phyloP scores from a whole-genome alignment of 2,329 filamentous ascomycete genomes.

The Scopulariopsis brevicaulis region DNA sequence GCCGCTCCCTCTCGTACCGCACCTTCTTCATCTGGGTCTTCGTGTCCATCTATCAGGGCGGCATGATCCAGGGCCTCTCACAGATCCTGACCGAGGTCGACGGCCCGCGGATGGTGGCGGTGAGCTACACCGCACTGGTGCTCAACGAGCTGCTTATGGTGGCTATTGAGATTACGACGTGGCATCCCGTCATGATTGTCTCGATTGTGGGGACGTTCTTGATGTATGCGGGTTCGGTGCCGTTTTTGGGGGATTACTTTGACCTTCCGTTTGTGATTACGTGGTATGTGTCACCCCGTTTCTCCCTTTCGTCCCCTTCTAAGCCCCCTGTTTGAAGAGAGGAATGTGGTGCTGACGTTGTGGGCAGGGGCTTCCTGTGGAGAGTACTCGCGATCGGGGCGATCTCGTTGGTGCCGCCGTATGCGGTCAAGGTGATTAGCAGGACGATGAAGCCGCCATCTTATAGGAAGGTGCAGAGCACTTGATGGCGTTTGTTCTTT shows the following conservation, averaged over 20 bases:
- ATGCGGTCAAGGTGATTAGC: slow-evolving; percentile 74
- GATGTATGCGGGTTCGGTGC: slow-evolving; percentile 71
- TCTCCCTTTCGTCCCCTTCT: neutral
- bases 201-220: slow-evolving; percentile 72
- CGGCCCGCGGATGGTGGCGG: slow-evolving; percentile 66
- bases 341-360: slow-evolving; percentile 9
- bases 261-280: slow-evolving; percentile 71
- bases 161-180: slow-evolving; percentile 89
- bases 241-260: slow-evolving; percentile 83
- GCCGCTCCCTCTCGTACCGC: slow-evolving; percentile 76
- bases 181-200: slow-evolving; percentile 87
- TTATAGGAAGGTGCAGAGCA: slow-evolving; percentile 82
- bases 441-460: slow-evolving; percentile 82
- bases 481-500: slow-evolving; percentile 23
- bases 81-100: slow-evolving; percentile 78
- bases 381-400: slow-evolving; percentile 69
- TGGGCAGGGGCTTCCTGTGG: slow-evolving; percentile 70
- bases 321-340: neutral
- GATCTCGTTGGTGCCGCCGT: slow-evolving; percentile 76
- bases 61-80: slow-evolving; percentile 88
- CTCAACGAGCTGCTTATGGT: slow-evolving; percentile 97
- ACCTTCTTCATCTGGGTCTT: slow-evolving; percentile 97
- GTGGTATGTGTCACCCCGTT: slow-evolving; percentile 30
- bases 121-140: slow-evolving; percentile 85
- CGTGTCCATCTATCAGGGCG: slow-evolving; percentile 89